Percentiles rank a stretch among this genome's conserved stretches.
These are phyloP conservation scores for Amanita brunnescens DNA, from an alignment of 768 basidiomycete species.

Conservation along the genomic window DNA sequence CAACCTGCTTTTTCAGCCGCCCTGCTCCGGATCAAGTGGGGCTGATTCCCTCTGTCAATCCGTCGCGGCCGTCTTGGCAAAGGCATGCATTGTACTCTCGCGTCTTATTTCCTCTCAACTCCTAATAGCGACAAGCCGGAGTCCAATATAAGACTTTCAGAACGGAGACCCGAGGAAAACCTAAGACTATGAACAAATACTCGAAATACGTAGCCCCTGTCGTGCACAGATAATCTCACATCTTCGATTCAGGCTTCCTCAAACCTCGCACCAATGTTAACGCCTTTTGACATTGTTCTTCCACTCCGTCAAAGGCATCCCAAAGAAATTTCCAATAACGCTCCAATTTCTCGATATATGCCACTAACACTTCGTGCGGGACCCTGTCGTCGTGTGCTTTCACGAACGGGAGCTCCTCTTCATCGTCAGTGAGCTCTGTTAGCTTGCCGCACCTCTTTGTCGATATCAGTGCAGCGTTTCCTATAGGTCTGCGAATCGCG, in stretches of 20 bases:
- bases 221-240: neutral
- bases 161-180: too few relatives aligned
- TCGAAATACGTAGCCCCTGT: too few relatives aligned
- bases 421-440: conserved; percentile 28
- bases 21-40: too few relatives aligned
- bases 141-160: too few relatives aligned
- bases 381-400: conserved; percentile 19
- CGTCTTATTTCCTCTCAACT: too few relatives aligned
- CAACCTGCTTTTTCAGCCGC: too few relatives aligned
- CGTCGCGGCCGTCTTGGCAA: too few relatives aligned
- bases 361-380: conserved; percentile 30
- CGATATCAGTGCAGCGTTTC: conserved; percentile 27
- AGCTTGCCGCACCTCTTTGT: conserved; percentile 34
- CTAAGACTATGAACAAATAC: too few relatives aligned
- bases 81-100: too few relatives aligned
- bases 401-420: conserved; percentile 21
- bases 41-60: too few relatives aligned
- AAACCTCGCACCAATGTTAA: neutral
- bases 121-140: too few relatives aligned
- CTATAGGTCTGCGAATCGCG: conserved; percentile 37
- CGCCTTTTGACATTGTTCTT: conserved; percentile 11
- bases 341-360: conserved; percentile 29
- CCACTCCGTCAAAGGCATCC: conserved; percentile 32
- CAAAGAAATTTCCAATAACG: conserved; percentile 53
- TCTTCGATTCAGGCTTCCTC: neutral